Evolutionary conservation across 2,329 filamentous ascomycete species (phyloP).

Genomic region (Xylaria sp.): DNA sequence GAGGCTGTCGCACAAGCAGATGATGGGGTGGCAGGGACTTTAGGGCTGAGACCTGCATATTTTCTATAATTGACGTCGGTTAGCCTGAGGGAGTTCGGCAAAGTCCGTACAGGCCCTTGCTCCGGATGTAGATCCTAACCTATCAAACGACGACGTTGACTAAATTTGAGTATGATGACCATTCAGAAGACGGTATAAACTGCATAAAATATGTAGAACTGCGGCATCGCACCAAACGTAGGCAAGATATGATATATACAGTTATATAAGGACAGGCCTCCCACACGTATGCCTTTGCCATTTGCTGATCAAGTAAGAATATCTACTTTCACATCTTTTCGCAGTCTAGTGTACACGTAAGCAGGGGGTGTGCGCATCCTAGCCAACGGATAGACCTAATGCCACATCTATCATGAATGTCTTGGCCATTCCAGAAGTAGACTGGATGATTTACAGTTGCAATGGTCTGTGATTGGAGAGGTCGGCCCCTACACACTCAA

Average conservation of each 20-base stretch:
- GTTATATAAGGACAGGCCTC: not conserved
- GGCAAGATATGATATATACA: not conserved
- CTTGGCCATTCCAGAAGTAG: not conserved
- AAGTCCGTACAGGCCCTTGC: slow-evolving; percentile 18
- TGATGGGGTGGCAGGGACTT: not conserved
- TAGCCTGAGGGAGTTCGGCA: not conserved
- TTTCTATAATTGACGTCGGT: slow-evolving; percentile 28
- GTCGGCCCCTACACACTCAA: not conserved
- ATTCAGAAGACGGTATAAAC: not conserved
- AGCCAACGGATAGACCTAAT: not conserved
- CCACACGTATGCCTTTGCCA: no score
- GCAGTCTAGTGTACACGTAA: not conserved
- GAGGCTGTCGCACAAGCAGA: not conserved
- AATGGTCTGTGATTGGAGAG: not conserved
- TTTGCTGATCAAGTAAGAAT: not conserved
- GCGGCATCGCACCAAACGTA: not conserved
- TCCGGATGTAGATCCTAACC: not conserved
- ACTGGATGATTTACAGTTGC: no score
- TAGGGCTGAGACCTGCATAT: slow-evolving; percentile 24
- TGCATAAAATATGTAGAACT: not conserved
- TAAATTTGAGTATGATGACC: not conserved
- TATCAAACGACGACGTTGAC: not conserved
- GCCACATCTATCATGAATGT: not conserved
- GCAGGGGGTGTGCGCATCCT: not conserved
- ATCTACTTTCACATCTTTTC: not conserved